Evolutionary conservation across 345 rosid species (phyloP).

Genomic region (Hibiscus trionum): DNA sequence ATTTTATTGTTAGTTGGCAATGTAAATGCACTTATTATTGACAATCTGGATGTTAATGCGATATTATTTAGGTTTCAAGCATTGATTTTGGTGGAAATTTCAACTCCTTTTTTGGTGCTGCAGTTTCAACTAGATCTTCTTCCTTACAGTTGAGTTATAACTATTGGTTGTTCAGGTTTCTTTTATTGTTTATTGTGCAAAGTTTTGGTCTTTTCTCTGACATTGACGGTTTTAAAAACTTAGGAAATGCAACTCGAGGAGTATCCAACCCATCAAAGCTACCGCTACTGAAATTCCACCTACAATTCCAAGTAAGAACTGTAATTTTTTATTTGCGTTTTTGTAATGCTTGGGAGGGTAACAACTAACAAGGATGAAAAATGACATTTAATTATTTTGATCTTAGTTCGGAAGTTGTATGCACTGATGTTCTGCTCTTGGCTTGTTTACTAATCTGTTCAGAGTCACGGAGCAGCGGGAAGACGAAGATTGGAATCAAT

Average conservation of each 20-base stretch:
- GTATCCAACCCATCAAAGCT: constrained; percentile 62
- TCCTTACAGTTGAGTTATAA: constrained; percentile 53
- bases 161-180: not conserved
- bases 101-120: constrained; percentile 38
- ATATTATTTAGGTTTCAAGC: constrained; percentile 26
- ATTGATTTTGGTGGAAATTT: constrained; percentile 31
- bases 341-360: not conserved
- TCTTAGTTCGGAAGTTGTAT: constrained; percentile 1
- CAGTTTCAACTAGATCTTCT: constrained; percentile 28
- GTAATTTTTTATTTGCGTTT: not conserved
- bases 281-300: constrained; percentile 74
- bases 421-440: constrained; percentile 12
- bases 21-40: not conserved
- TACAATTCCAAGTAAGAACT: constrained; percentile 45
- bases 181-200: not conserved
- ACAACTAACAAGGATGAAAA: not conserved
- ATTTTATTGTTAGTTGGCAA: not conserved
- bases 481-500: constrained; percentile 82
- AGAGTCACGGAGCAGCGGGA: constrained; percentile 53
- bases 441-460: constrained; percentile 18
- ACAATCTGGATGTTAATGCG: not conserved
- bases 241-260: constrained; percentile 39
- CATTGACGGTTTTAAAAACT: not conserved
- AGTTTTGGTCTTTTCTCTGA: not conserved
- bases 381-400: not conserved